phyloP scores from a whole-genome alignment of 169 alveolate species.

The Cryptosporidium muris region DNA sequence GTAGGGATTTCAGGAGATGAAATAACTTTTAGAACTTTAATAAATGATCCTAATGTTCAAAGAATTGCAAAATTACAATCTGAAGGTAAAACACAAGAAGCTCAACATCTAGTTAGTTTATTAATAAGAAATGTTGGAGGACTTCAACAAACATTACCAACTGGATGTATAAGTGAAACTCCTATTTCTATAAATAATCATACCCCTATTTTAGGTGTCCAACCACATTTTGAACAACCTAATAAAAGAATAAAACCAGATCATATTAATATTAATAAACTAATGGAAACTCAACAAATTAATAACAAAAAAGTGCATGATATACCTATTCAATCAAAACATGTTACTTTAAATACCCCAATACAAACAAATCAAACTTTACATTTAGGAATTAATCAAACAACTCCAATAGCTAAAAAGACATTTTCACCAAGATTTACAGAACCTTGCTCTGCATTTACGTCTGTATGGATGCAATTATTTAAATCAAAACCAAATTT shows the following conservation, averaged over 20 bases:
- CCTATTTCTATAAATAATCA: background rate
- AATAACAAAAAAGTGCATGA: too few relatives aligned
- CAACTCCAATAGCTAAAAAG: conserved; percentile 9
- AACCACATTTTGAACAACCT: background rate
- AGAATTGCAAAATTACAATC: conserved; percentile 40
- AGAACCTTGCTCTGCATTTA: conserved; percentile 44
- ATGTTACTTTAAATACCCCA: conserved; percentile 36
- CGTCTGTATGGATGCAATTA: conserved; percentile 55
- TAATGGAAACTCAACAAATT: background rate
- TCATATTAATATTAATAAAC: background rate
- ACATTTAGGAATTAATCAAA: background rate
- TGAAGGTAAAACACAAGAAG: conserved; percentile 51
- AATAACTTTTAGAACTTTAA: conserved; percentile 8
- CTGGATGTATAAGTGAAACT: background rate
- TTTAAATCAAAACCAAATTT: background rate
- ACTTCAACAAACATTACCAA: conserved; percentile 10
- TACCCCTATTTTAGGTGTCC: too few relatives aligned
- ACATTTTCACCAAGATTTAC: conserved; percentile 69
- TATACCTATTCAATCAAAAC: too few relatives aligned
- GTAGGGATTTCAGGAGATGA: conserved; percentile 16
- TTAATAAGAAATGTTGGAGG: conserved; percentile 23
- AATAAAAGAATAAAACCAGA: conserved; percentile 49
- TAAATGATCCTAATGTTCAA: conserved; percentile 39
- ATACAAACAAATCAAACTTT: conserved; percentile 36
- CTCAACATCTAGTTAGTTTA: conserved; percentile 15